Evolutionary conservation across 805 yeast genomes (phyloP).

Genomic region (Yamadazyma sp.): DNA sequence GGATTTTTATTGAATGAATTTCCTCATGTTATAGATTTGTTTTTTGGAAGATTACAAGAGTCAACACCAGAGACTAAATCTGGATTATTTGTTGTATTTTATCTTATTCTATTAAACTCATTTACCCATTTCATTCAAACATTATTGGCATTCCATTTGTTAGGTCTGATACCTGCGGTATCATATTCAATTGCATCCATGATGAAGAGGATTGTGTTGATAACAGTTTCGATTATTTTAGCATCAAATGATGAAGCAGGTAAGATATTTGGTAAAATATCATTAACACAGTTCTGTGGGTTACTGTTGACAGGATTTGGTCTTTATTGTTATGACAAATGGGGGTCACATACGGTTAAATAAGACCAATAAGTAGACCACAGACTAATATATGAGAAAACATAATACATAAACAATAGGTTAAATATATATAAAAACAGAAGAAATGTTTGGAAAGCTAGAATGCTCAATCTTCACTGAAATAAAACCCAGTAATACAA

Average conservation of each 20-base stretch:
- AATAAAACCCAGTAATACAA: slow-evolving; percentile 6
- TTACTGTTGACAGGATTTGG: slow-evolving; percentile 52
- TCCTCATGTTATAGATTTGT: slow-evolving; percentile 20
- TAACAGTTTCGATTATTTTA: slow-evolving; percentile 66
- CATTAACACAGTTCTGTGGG: slow-evolving; percentile 47
- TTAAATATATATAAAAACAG: slow-evolving; percentile 1
- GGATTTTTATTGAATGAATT: slow-evolving; percentile 70
- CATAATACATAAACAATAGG: background rate
- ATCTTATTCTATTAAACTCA: slow-evolving; percentile 61
- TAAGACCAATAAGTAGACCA: background rate
- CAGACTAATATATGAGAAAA: background rate
- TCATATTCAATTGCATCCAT: slow-evolving; percentile 84
- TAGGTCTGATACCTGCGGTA: slow-evolving; percentile 79
- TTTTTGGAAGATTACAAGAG: slow-evolving; percentile 14
- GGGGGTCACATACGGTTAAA: slow-evolving; percentile 40
- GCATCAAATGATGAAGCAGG: slow-evolving; percentile 24
- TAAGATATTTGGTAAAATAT: slow-evolving; percentile 34
- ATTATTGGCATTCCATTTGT: slow-evolving; percentile 72
- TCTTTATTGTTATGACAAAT: slow-evolving; percentile 59
- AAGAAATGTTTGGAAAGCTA: slow-evolving; percentile 38
- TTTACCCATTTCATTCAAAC: slow-evolving; percentile 77
- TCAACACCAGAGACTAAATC: slow-evolving; percentile 15
- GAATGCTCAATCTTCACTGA: slow-evolving; percentile 36
- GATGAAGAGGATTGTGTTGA: slow-evolving; percentile 84
- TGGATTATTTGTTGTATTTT: slow-evolving; percentile 39